Conservation (phyloP, 805 yeast species). For the Trichomonascus vanleenenianus region DNA sequence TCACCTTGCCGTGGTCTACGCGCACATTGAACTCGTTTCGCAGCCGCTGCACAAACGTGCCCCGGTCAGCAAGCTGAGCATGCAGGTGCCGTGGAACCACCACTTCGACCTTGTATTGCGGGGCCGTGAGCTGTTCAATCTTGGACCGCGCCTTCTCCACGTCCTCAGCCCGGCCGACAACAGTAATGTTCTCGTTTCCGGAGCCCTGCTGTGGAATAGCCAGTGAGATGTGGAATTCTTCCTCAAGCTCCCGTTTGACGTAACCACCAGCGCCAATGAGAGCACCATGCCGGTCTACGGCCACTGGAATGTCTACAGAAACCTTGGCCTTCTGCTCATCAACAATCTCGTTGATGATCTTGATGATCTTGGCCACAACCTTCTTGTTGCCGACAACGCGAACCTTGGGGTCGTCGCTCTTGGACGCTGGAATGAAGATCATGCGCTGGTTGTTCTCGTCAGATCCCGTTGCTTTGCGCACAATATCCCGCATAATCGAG, state of each 20-base stretch:
- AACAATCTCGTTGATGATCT: constrained; percentile 55
- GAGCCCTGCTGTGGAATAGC: constrained; percentile 52
- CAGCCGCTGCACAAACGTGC: constrained; percentile 50
- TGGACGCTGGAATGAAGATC: constrained; percentile 64
- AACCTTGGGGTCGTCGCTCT: constrained; percentile 41
- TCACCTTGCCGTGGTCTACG: constrained; percentile 30
- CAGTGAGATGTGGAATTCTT: constrained; percentile 55
- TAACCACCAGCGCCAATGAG: constrained; percentile 79
- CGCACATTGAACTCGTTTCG: constrained; percentile 46
- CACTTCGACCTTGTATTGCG: constrained; percentile 44
- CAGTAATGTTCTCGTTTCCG: constrained; percentile 40
- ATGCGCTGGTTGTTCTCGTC: constrained; percentile 38
- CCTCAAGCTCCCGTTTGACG: constrained; percentile 62
- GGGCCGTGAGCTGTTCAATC: constrained; percentile 53
- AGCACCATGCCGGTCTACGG: constrained; percentile 66
- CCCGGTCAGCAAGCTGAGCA: constrained; percentile 57
- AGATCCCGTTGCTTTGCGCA: constrained; percentile 65
- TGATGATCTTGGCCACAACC: constrained; percentile 61
- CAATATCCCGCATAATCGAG: constrained; percentile 61
- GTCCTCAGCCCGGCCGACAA: constrained; percentile 61
- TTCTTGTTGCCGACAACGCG: constrained; percentile 66
- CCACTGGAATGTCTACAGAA: constrained; percentile 32
- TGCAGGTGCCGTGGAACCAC: constrained; percentile 53
- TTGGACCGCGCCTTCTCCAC: constrained; percentile 56
- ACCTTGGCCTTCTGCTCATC: constrained; percentile 44